Percentiles rank a stretch among this genome's conserved stretches.
Conservation (phyloP, 768 basidiomycete genomes). For the Collybia sordida region DNA sequence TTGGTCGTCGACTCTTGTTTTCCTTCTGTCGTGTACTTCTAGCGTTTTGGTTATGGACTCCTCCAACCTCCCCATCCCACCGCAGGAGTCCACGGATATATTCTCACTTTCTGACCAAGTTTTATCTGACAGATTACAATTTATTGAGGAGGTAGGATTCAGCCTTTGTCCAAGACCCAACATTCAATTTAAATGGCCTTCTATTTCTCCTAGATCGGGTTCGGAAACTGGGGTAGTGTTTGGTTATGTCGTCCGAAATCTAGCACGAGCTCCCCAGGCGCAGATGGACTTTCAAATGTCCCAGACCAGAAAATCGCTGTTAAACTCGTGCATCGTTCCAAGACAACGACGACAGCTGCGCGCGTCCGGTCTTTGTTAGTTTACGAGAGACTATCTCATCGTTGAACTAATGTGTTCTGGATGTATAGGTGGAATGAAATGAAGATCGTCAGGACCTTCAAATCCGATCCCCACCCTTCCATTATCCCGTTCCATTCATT, state of each 20-base stretch:
- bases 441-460: constrained; percentile 89
- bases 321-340: constrained; percentile 91
- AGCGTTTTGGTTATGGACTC: constrained; percentile 46
- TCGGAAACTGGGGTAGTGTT: constrained; percentile 92
- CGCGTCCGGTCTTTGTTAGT: constrained; percentile 85
- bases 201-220: constrained; percentile 64
- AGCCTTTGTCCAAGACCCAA: constrained; percentile 4
- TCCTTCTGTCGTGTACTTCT: constrained; percentile 65
- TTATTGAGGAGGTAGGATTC: constrained; percentile 66
- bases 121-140: constrained; percentile 68
- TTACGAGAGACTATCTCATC: background rate
- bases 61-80: constrained; percentile 26
- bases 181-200: constrained; percentile 11
- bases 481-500: constrained; percentile 94
- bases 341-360: constrained; percentile 82
- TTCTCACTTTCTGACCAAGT: constrained; percentile 76
- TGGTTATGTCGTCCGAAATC: constrained; percentile 75
- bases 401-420: constrained; percentile 2
- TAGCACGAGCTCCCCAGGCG: constrained; percentile 27
- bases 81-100: constrained; percentile 52
- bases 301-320: constrained; percentile 72
- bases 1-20: constrained; percentile 14
- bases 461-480: constrained; percentile 84
- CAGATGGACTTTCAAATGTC: constrained; percentile 33
- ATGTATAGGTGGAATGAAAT: constrained; percentile 88